phyloP scores from a whole-genome alignment of 805 yeast genomes.

The Saccharomycopsis sp. region DNA sequence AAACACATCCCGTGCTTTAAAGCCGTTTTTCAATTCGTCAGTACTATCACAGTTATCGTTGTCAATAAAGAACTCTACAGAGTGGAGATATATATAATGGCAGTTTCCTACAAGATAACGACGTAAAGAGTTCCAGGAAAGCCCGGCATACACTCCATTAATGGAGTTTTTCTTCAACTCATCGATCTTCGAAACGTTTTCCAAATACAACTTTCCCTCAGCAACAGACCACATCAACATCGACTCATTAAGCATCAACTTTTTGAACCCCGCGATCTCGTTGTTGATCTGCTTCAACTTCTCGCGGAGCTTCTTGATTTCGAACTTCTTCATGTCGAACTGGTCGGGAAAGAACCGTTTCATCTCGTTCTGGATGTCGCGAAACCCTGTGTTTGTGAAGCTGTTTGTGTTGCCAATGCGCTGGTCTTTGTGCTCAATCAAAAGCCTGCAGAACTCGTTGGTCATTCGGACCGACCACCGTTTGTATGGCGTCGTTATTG shows the following conservation, averaged over 20 bases:
- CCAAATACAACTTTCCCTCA: constrained; percentile 18
- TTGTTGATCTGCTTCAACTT: constrained; percentile 21
- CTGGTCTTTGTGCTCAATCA: constrained; percentile 13
- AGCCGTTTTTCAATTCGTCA: background rate
- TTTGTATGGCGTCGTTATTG: constrained; percentile 8
- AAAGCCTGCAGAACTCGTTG: constrained; percentile 18
- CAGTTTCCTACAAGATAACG: constrained; percentile 18
- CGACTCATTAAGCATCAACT: constrained; percentile 12
- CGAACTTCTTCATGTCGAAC: constrained; percentile 18
- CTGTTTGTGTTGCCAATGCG: constrained; percentile 16
- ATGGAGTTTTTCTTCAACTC: constrained; percentile 12
- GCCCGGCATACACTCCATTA: constrained; percentile 12
- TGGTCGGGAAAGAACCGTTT: constrained; percentile 15
- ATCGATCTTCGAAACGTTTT: constrained; percentile 12
- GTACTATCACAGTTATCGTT: background rate
- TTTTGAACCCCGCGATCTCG: constrained; percentile 17
- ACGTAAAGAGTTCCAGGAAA: constrained; percentile 19
- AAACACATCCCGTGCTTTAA: constrained; percentile 11
- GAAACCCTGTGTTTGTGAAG: constrained; percentile 19
- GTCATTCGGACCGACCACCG: constrained; percentile 22
- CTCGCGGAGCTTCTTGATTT: constrained; percentile 20
- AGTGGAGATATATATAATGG: constrained; percentile 18
- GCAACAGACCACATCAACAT: constrained; percentile 16
- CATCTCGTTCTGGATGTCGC: constrained; percentile 18
- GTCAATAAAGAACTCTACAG: constrained; percentile 16